phyloP scores from a whole-genome alignment of 495 filamentous ascomycete species.

The Trichoderma asperelloides region DNA sequence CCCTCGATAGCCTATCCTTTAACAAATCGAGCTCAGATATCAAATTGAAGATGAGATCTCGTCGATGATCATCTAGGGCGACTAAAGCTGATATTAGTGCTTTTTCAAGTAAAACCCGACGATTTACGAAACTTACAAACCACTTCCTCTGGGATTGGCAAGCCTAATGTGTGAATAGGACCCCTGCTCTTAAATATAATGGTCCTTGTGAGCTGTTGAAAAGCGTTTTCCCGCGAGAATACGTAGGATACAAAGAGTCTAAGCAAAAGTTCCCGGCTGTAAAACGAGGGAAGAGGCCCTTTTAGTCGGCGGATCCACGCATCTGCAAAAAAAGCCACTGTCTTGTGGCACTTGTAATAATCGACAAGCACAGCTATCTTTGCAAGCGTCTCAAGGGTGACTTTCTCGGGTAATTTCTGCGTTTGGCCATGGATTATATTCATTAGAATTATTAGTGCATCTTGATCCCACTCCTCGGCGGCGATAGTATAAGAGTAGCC shows the following conservation, averaged over 20 bases:
- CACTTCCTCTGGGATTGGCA: slow-evolving; percentile 12
- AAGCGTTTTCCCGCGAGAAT: background rate
- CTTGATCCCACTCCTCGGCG: background rate
- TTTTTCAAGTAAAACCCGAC: background rate
- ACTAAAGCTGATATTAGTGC: background rate
- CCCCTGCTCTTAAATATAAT: slow-evolving; percentile 10
- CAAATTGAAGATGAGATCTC: background rate
- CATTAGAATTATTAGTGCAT: background rate
- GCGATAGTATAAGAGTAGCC: background rate
- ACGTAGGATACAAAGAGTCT: slow-evolving; percentile 13
- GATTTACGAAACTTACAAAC: slow-evolving; percentile 7
- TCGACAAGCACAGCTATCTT: slow-evolving; percentile 40
- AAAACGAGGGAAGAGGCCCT: slow-evolving; percentile 11
- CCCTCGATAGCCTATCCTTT: background rate
- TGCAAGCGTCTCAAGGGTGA: slow-evolving; percentile 33
- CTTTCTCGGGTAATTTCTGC: background rate
- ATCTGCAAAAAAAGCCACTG: slow-evolving; percentile 22
- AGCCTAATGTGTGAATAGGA: slow-evolving; percentile 10
- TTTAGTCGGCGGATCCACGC: slow-evolving; percentile 28
- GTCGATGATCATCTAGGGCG: slow-evolving; percentile 8
- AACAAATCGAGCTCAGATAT: slow-evolving; percentile 7
- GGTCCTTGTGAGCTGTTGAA: slow-evolving; percentile 6
- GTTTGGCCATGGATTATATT: background rate
- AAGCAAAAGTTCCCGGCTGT: slow-evolving; percentile 20
- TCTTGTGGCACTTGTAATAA: slow-evolving; percentile 36